Conservation (phyloP, 2,329 filamentous ascomycete species). For the Penicillium psychrosexuale region DNA sequence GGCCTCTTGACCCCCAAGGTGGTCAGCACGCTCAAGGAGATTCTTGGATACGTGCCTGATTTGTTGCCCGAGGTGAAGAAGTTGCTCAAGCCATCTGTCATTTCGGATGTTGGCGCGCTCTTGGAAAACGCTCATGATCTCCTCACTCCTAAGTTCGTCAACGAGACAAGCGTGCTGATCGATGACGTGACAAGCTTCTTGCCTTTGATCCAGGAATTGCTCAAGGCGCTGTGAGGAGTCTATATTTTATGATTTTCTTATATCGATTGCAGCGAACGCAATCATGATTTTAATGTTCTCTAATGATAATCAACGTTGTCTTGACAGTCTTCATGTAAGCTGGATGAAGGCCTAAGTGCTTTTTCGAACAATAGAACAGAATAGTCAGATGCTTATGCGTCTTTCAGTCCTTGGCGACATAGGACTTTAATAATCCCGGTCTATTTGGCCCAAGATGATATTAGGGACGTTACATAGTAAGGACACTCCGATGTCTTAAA, state of each 20-base stretch:
- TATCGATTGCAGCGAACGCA: conserved; percentile 5
- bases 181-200: conserved; percentile 19
- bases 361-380: not conserved
- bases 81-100: conserved; percentile 23
- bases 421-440: no score
- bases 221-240: conserved; percentile 18
- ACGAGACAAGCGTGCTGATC: conserved; percentile 23
- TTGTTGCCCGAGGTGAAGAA: conserved; percentile 30
- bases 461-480: no score
- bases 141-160: conserved; percentile 28
- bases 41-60: conserved; percentile 26
- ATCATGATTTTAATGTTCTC: conserved; percentile 10
- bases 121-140: conserved; percentile 29
- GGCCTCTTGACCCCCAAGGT: conserved; percentile 29
- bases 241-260: conserved; percentile 9
- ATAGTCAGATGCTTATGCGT: no score
- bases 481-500: no score
- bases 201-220: conserved; percentile 18
- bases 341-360: not conserved
- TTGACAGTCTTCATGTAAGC: not conserved
- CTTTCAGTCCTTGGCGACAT: no score
- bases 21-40: conserved; percentile 25
- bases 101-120: conserved; percentile 24
- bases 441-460: no score
- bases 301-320: conserved; percentile 11